Conservation (phyloP, 805 yeast genomes). For the Candida easanensis region DNA sequence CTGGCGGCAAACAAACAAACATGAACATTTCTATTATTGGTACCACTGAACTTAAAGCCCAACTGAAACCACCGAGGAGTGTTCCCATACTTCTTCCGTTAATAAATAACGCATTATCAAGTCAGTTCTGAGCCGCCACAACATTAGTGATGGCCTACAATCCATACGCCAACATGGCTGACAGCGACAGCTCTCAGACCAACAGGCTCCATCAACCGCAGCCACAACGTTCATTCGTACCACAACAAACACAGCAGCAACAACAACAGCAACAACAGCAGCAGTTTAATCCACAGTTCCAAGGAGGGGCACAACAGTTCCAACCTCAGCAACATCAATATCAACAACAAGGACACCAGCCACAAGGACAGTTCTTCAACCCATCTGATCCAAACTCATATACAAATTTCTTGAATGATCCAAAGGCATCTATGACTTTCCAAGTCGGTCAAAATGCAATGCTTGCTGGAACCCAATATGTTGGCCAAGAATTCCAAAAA, state of each 20-base stretch:
- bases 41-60: too few species aligned
- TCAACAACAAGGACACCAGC: constrained; percentile 26
- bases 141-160: constrained; percentile 49
- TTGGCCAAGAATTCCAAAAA: constrained; percentile 58
- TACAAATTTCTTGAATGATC: constrained; percentile 60
- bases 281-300: not conserved
- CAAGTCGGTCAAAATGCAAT: constrained; percentile 87
- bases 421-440: constrained; percentile 79
- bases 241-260: constrained; percentile 18
- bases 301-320: constrained; percentile 1
- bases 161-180: constrained; percentile 39
- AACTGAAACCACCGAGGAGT: too few species aligned
- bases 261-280: constrained; percentile 5
- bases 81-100: too few species aligned
- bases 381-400: constrained; percentile 1
- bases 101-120: not conserved
- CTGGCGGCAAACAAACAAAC: not conserved
- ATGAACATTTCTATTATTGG: too few species aligned
- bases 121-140: too few species aligned
- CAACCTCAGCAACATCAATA: constrained; percentile 17
- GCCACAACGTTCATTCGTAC: constrained; percentile 23
- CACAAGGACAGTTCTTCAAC: constrained; percentile 15
- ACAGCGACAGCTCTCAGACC: constrained; percentile 18
- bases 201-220: constrained; percentile 25
- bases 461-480: constrained; percentile 73